A percentile compares a stretch with the other conserved stretches of the same genome.
These are phyloP conservation scores for Malassezia equina DNA, from an alignment of 1,284 basidiomycete species.

Conservation along the genomic window DNA sequence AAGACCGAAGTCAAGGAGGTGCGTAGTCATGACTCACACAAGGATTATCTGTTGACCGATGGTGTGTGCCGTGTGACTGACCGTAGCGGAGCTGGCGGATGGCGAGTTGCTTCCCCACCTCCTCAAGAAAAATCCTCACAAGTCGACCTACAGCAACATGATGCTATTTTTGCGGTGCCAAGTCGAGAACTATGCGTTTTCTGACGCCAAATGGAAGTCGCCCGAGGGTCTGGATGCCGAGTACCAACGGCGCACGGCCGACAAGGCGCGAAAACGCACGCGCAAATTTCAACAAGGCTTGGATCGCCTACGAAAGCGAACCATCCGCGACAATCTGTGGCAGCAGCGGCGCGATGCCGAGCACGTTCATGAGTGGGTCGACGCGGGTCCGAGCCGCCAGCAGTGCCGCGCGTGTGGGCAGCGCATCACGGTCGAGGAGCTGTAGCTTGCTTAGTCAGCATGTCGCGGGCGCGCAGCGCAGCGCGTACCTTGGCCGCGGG, in stretches of 20 bases:
- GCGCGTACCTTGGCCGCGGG: not conserved
- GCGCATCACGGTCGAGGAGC: slow-evolving; percentile 15
- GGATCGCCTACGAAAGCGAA: slow-evolving; percentile 33
- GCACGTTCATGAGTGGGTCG: slow-evolving; percentile 36
- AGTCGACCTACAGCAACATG: slow-evolving; percentile 95
- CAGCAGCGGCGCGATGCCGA: slow-evolving; percentile 35
- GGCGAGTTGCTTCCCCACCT: slow-evolving; percentile 84
- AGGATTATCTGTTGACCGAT: slow-evolving; percentile 50
- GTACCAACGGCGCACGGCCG: slow-evolving; percentile 65
- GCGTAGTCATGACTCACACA: not conserved
- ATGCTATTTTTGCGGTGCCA: slow-evolving; percentile 92
- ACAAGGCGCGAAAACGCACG: slow-evolving; percentile 82
- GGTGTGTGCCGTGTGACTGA: slow-evolving; percentile 66
- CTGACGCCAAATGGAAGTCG: slow-evolving; percentile 79
- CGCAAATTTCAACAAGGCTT: slow-evolving; percentile 57
- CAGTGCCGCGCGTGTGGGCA: slow-evolving; percentile 14
- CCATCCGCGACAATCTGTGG: slow-evolving; percentile 36
- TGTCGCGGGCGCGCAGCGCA: not conserved
- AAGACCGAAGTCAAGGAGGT: slow-evolving; percentile 93
- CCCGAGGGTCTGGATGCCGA: slow-evolving; percentile 81
- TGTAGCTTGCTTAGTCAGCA: slow-evolving; percentile 5
- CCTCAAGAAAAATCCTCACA: slow-evolving; percentile 90
- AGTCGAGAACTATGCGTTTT: slow-evolving; percentile 90
- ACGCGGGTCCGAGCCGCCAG: not conserved
- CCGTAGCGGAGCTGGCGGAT: slow-evolving; percentile 89